Evolutionary conservation across 495 filamentous ascomycete genomes (phyloP), one percentile per base, ranked within the genome.

Genomic region (Penicillium canescens): DNA sequence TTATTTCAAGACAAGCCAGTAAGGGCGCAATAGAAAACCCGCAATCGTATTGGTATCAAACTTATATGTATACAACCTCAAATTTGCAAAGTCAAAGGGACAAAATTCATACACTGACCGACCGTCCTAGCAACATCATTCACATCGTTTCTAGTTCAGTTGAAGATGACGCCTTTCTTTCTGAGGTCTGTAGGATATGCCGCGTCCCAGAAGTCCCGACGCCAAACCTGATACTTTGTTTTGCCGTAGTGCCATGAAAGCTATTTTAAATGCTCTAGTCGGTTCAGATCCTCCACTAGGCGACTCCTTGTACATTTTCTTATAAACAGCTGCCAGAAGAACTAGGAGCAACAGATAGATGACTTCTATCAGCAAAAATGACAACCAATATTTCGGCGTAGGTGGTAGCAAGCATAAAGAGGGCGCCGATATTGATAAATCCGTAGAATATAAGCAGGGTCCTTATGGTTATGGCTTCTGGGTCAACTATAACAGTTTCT

Each of bases 131-230:
- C 61, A 33, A 76, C 70, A 36, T 83, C 78, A 20, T 75, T 69
- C 2, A 85, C 71, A 14, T 78, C 65, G 24, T 75, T 71, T 33
- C 81, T 79, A 11, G 76, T 73, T 70, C 78, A 84, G 26, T 52
- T 38, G 12, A 74, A 71, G 0, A 33, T 46, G 31, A 80, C 73
- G 5, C 79, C 80, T 11, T 72, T 65, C 14, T 70, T 71, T 10
- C 73, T 74, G 43, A 88, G 76, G 41, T 77, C 65, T 39, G 79
- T 82, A 0, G 88, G 86, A 60, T 83, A 85, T 14, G 84, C 88
- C 3, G 79, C 62, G 6, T 91, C 80, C 76, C 80, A 88, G 66
- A 87, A 87, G 24, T 78, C 75, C 33, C 74, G 68, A 4, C 78
- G 76, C 61, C 82, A 82, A 7, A 87, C 60, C 47, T 69, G 77